Conservation (phyloP, 352 stramenopile species). For the Globisporangium spiculum region DNA sequence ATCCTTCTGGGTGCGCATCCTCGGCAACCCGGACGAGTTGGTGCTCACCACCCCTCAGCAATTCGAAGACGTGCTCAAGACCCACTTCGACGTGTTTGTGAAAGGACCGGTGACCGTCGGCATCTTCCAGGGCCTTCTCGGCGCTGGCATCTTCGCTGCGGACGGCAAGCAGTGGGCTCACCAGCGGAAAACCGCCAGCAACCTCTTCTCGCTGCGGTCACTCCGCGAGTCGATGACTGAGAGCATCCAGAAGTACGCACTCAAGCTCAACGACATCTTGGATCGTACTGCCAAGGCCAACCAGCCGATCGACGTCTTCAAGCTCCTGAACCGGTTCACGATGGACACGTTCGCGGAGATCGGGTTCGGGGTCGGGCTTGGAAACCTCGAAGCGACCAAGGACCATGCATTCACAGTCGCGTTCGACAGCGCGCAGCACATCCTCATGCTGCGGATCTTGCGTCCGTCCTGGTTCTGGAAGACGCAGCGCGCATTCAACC, state of each 20-base stretch:
- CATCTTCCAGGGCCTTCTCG: no score
- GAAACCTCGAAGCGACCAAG: not conserved
- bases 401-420: slow-evolving; percentile 37
- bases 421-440: slow-evolving; percentile 33
- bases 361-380: slow-evolving; percentile 29
- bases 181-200: slow-evolving; percentile 50
- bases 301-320: not conserved
- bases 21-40: not conserved
- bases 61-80: not conserved
- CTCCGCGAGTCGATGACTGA: slow-evolving; percentile 34
- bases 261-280: slow-evolving; percentile 13
- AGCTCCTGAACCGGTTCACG: slow-evolving; percentile 26
- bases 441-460: slow-evolving; percentile 25
- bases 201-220: slow-evolving; percentile 39
- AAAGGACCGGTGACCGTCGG: not conserved
- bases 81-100: not conserved
- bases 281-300: not conserved
- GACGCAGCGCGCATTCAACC: slow-evolving; percentile 28
- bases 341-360: slow-evolving; percentile 33
- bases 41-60: not conserved
- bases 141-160: slow-evolving; percentile 21
- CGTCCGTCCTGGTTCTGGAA: slow-evolving; percentile 38
- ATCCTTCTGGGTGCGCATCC: not conserved
- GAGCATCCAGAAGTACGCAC: not conserved
- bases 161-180: slow-evolving; percentile 34